phyloP scores from a whole-genome alignment of 2,329 filamentous ascomycete genomes.

The Botrytis fabae region DNA sequence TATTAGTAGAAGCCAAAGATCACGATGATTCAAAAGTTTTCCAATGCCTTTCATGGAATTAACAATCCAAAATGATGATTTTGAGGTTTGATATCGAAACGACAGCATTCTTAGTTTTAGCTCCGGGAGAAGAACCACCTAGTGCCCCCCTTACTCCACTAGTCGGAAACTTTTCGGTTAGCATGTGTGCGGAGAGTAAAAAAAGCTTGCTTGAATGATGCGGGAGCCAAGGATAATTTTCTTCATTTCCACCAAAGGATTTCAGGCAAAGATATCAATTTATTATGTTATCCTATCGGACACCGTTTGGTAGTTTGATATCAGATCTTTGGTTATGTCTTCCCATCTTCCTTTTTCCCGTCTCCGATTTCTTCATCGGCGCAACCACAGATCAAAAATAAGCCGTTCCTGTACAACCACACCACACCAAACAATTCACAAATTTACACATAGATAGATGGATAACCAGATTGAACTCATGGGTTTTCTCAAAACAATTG shows the following conservation, averaged over 20 bases:
- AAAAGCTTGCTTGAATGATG: background rate
- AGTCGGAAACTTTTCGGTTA: background rate
- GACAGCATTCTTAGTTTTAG: background rate
- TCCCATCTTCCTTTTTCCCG: background rate
- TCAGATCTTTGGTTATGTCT: background rate
- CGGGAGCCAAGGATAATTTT: background rate
- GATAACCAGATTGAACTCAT: background rate
- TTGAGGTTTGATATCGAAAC: background rate
- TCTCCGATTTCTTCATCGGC: background rate
- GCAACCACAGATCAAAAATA: background rate
- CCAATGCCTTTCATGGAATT: background rate
- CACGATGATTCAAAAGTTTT: background rate
- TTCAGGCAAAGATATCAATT: background rate
- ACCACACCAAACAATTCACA: background rate
- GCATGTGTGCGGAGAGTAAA: background rate
- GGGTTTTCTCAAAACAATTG: background rate
- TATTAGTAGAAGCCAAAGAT: background rate
- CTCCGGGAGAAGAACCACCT: background rate
- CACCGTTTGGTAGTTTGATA: background rate
- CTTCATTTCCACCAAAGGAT: background rate
- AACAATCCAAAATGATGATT: background rate
- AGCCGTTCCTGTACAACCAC: constrained; percentile 7
- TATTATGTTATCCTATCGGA: background rate
- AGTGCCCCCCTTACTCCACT: background rate
- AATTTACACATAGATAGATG: background rate